Evolutionary conservation across 331 rosid species (phyloP).

Genomic region (Acacia pycnantha): DNA sequence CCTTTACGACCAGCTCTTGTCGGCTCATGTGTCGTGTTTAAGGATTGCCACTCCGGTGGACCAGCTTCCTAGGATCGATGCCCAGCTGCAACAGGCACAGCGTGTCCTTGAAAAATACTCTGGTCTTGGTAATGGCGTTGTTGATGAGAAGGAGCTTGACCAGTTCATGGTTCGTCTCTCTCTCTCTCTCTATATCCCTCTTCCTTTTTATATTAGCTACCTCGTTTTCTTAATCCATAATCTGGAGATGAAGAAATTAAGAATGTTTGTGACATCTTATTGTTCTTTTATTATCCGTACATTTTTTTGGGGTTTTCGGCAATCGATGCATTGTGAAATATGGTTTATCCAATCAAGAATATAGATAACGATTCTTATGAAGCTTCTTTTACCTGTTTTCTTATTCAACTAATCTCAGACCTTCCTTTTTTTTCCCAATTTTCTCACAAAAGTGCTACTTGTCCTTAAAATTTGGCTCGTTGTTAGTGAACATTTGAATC

Average conservation of each 20-base stretch:
- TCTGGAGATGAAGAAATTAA: neutral
- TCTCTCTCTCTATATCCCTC: neutral
- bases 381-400: neutral
- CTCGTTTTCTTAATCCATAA: neutral
- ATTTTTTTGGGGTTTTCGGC: neutral
- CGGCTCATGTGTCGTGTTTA: constrained; percentile 54
- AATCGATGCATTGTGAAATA: neutral
- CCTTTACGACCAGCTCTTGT: constrained; percentile 47
- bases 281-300: neutral
- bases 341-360: neutral
- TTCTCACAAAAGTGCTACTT: neutral
- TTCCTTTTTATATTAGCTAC: no score
- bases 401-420: neutral
- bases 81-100: constrained; percentile 55
- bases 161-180: constrained; percentile 51
- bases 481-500: neutral
- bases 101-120: constrained; percentile 54
- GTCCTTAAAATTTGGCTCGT: neutral
- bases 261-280: neutral
- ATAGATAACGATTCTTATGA: neutral
- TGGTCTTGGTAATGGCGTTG: constrained; percentile 28
- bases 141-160: constrained; percentile 55
- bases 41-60: constrained; percentile 62
- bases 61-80: constrained; percentile 58
- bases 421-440: neutral